Percentiles rank a stretch among this genome's conserved stretches.
Evolutionary conservation across 306 rosid species (phyloP).

Genomic region (Luffa aegyptiaca): DNA sequence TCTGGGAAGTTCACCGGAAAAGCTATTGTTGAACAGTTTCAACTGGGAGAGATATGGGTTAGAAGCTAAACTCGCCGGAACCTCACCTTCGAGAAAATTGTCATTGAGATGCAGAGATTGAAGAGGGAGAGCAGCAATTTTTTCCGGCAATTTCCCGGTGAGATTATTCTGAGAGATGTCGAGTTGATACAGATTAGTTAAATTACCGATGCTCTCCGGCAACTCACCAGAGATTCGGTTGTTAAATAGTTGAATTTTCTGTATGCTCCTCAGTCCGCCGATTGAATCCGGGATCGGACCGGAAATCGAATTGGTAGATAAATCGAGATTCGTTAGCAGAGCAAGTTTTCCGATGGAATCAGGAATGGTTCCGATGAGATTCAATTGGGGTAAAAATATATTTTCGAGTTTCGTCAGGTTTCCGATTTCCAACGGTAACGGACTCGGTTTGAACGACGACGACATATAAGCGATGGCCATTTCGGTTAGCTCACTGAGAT

Average conservation of each 20-base stretch:
- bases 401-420: slow-evolving; percentile 39
- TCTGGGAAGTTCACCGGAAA: slow-evolving; percentile 41
- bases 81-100: slow-evolving; percentile 50
- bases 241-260: slow-evolving; percentile 27
- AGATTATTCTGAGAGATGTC: slow-evolving; percentile 64
- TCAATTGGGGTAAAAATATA: slow-evolving; percentile 12
- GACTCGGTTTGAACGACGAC: slow-evolving; percentile 22
- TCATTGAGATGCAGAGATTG: slow-evolving; percentile 40
- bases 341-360: slow-evolving; percentile 54
- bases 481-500: slow-evolving; percentile 39
- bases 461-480: slow-evolving; percentile 28
- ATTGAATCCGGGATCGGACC: slow-evolving; percentile 57
- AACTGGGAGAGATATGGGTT: slow-evolving; percentile 32
- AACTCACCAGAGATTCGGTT: slow-evolving; percentile 54
- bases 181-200: slow-evolving; percentile 25
- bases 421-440: slow-evolving; percentile 61
- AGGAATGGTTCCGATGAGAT: slow-evolving; percentile 50
- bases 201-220: slow-evolving; percentile 52
- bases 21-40: slow-evolving; percentile 66
- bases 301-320: slow-evolving; percentile 35
- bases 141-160: slow-evolving; percentile 41
- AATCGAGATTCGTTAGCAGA: slow-evolving; percentile 43
- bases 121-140: slow-evolving; percentile 33
- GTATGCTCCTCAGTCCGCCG: slow-evolving; percentile 29
- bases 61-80: slow-evolving; percentile 39